These are phyloP conservation scores for Triticum turgidum DNA, from an alignment of 176 grass and related monocot genomes.

Conservation along the genomic window DNA sequence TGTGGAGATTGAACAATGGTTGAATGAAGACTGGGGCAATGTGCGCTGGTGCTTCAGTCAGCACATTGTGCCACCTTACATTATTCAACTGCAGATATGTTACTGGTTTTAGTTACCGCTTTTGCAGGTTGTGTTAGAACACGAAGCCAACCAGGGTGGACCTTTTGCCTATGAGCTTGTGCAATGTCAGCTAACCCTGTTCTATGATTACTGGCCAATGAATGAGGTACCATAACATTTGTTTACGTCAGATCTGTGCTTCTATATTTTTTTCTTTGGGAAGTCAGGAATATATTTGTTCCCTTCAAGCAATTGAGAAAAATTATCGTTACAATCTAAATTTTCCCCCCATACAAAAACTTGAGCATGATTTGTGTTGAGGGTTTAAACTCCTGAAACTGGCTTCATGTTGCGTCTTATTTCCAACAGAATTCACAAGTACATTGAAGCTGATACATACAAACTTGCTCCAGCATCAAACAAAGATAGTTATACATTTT, in stretches of 20 bases:
- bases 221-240: constrained; percentile 58
- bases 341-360: not conserved
- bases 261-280: not conserved
- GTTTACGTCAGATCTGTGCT: not conserved
- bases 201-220: constrained; percentile 86
- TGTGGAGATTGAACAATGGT: not conserved
- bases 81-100: constrained; percentile 18
- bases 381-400: not conserved
- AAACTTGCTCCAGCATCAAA: constrained; percentile 20
- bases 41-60: not conserved
- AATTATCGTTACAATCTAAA: not conserved
- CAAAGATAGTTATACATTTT: not conserved
- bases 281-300: not conserved
- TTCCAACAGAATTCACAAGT: not conserved
- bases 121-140: constrained; percentile 60
- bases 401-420: not conserved
- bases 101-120: constrained; percentile 10
- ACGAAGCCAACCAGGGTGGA: constrained; percentile 36
- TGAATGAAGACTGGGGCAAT: not conserved
- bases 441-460: not conserved
- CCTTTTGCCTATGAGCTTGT: constrained; percentile 71
- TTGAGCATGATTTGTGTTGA: not conserved
- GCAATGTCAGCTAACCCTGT: constrained; percentile 70
- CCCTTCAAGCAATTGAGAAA: not conserved
- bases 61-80: not conserved